Evolutionary conservation across 2,329 filamentous ascomycete genomes (phyloP), one percentile per base, ranked within the genome.

Genomic region (Neopestalotiopsis clavispora): DNA sequence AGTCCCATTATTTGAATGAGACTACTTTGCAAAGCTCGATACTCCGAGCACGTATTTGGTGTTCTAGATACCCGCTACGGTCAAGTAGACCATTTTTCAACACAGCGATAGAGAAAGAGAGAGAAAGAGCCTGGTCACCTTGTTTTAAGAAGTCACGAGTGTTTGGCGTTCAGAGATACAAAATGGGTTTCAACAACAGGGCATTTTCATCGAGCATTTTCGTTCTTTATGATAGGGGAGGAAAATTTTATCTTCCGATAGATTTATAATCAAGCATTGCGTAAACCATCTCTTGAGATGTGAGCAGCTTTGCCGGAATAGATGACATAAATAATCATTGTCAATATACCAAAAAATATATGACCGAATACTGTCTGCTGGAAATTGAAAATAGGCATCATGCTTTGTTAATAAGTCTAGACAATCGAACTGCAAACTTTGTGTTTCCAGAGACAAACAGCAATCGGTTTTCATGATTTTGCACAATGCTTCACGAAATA

Each of bases 81-180:
- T 10, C 67, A 73, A 71, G 57, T 65, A 66, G 62, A 63, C 65
- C 34, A 40, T 63, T 67, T 57, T 58, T 67, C 66, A 67, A 67
- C 66, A 62, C 61, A 62, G 58, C 66, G 66, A 59, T 42, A 67
- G 45, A 38, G 34, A 38, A 38, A 38, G 34, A 38, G 34, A 38
- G 34, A 38, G 34, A 38, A 10, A 38, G 34, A 38, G 66, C 14
- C 45, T 64, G 42, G 20, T 45, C 23, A 30, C 40, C 45, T 56
- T 56, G 45, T 60, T n/a, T 67, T 38, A 38, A 38, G 34, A 17
- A 45, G 20, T 45, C 42, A 42, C 52, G 30, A 57, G 28, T 42
- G 59, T 32, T 57, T 60, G 65, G 65, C 65, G 65, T 67, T 67
- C 20, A 20, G 65, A 67, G 40, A 58, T 20, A 58, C 57, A 38